These are phyloP conservation scores for Murraya koenigii DNA, from an alignment of 345 rosid species.

Conservation along the genomic window DNA sequence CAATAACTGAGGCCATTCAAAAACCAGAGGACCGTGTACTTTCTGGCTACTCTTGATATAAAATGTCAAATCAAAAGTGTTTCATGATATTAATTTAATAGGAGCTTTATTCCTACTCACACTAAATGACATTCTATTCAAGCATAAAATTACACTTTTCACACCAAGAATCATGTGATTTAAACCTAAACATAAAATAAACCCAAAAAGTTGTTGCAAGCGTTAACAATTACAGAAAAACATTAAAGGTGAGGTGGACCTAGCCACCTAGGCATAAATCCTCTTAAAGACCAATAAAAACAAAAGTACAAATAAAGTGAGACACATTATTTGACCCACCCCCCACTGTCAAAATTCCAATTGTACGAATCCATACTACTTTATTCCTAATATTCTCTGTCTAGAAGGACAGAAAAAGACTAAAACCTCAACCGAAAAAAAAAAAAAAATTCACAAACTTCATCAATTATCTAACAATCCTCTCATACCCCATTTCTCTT, in stretches of 20 bases:
- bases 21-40: conserved; percentile 9
- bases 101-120: conserved; percentile 10
- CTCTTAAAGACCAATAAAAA: conserved; percentile 27
- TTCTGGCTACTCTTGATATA: conserved; percentile 8
- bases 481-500: not conserved
- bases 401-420: conserved; percentile 18
- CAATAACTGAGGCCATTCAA: conserved; percentile 26
- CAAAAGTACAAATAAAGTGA: conserved; percentile 19
- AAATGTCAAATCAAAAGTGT: conserved; percentile 14
- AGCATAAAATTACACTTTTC: conserved; percentile 20
- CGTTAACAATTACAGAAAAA: not conserved
- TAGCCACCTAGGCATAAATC: not conserved
- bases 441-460: not conserved
- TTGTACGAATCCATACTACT: not conserved
- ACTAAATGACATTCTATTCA: conserved; percentile 15
- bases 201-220: conserved; percentile 1
- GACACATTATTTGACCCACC: conserved; percentile 13
- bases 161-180: conserved; percentile 8
- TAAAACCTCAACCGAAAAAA: too few species aligned
- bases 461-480: not conserved
- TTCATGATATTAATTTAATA: not conserved
- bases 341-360: conserved; percentile 7
- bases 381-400: conserved; percentile 15
- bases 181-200: conserved; percentile 13
- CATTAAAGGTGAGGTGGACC: conserved; percentile 18